Evolutionary conservation across 805 yeast genomes (phyloP), one percentile per base, ranked within the genome.

Genomic region (Saturnispora bothae): DNA sequence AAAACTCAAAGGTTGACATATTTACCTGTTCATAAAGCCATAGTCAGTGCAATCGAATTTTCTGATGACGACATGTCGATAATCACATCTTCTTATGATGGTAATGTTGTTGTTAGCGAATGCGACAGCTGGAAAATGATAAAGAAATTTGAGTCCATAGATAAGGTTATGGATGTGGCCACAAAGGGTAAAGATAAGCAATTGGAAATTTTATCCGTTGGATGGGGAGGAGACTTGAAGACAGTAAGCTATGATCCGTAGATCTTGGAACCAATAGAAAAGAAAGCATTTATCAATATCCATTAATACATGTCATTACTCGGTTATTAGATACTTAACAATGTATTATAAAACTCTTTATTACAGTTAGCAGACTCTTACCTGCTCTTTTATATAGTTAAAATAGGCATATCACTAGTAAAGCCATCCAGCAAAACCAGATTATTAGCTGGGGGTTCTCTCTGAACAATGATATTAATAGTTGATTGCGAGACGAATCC

Each of bases 401-500:
- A 86, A 16, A 92, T 74, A 18, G 95, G 95, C 74, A 85, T 83
- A 43, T 76, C 78, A 31, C 77, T 68, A 15, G 67, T 65, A 14
- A 66, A 57, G 9, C 89, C 86, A 60, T 92, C 95, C 28, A 88
- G 66, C 1, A 89, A 60, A 46, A 83, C 66, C 37, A 83, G 66
- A 54, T 92, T 92, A 54, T 85, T 88, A 28, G 88, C 66, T 3
- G 96, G 95, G 30, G 76, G 67, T 48, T 83, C 86, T 47, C 78
- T 74, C 47, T 73, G 72, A 31, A 92, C 80, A 37, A 89, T 58
- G 39, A 69, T 75, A 60, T 92, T 92, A 33, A 92, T 81, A 12
- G 85, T 79, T 54, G 88, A 96, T 59, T 92, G 98, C 2, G 94
- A 82, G 18, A 89, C 59, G 1, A 84, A 69, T 1, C 97, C 98